Conservation (phyloP, 2,329 filamentous ascomycete species). For the Escovopsis sp. region DNA sequence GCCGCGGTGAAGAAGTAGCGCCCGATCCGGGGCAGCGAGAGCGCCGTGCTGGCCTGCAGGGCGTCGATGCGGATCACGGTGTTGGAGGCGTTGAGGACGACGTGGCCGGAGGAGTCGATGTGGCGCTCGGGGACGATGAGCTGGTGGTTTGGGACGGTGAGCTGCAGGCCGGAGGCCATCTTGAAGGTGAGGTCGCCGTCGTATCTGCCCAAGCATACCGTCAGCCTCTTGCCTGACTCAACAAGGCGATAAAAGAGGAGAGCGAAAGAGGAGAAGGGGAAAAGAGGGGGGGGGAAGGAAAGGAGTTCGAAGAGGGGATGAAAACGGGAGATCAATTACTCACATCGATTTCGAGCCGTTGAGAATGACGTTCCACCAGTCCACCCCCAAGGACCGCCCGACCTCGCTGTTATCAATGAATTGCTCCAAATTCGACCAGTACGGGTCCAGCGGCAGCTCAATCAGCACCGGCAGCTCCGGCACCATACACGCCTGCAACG, state of each 20-base stretch:
- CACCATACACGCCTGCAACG: conserved; percentile 4
- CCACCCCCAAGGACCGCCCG: neutral
- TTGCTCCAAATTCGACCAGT: conserved; percentile 2
- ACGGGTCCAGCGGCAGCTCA: conserved; percentile 1
- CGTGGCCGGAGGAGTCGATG: conserved; percentile 1
- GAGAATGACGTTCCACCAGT: conserved; percentile 1
- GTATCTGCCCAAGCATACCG: too few relatives aligned
- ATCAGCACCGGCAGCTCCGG: conserved; percentile 5
- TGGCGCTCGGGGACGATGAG: conserved; percentile 4
- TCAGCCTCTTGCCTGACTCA: too few relatives aligned
- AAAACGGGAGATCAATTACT: too few relatives aligned
- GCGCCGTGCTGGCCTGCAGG: neutral
- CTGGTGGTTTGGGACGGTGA: conserved; percentile 6
- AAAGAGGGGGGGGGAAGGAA: neutral
- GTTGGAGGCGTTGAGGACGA: neutral
- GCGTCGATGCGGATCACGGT: conserved; percentile 3
- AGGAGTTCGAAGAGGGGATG: conserved; percentile 10
- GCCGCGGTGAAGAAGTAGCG: conserved; percentile 7
- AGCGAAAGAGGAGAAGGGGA: too few relatives aligned
- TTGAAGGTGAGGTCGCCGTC: conserved; percentile 3
- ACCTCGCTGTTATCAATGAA: conserved; percentile 1
- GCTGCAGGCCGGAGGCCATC: neutral
- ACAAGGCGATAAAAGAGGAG: too few relatives aligned
- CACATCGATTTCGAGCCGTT: neutral
- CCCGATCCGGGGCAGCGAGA: conserved; percentile 1